Conservation (phyloP, 257 asterid genomes). For the Primulina huaijiensis region DNA sequence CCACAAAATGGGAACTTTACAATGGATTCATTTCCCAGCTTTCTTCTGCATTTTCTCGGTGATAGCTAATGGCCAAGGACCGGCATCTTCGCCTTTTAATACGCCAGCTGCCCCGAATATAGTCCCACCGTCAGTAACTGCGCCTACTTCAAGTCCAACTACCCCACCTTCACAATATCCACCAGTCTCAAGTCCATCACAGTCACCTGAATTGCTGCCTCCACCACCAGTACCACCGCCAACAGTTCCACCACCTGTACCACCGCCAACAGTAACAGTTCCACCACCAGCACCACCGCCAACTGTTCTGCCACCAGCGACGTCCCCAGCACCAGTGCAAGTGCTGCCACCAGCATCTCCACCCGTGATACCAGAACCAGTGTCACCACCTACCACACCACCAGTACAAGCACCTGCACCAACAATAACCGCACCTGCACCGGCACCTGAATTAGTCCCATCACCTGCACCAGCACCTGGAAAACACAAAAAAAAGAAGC, state of each 20-base stretch:
- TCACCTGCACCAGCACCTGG: constrained; percentile 65
- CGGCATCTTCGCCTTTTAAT: constrained; percentile 71
- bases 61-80: constrained; percentile 68
- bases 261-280: constrained; percentile 27
- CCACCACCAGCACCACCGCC: constrained; percentile 48
- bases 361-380: constrained; percentile 51
- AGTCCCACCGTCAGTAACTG: constrained; percentile 33
- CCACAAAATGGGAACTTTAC: constrained; percentile 50
- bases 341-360: constrained; percentile 56
- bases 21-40: constrained; percentile 42
- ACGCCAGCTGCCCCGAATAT: constrained; percentile 38
- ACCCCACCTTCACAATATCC: constrained; percentile 47
- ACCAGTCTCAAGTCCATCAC: constrained; percentile 56
- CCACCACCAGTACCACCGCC: constrained; percentile 31
- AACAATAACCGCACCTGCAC: constrained; percentile 40
- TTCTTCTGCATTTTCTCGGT: constrained; percentile 51
- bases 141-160: constrained; percentile 44
- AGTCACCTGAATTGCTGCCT: constrained; percentile 41
- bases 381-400: constrained; percentile 38
- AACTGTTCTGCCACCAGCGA: constrained; percentile 32
- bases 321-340: constrained; percentile 40
- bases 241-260: constrained; percentile 39
- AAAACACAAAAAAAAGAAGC: constrained; percentile 43
- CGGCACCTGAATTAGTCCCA: constrained; percentile 44
- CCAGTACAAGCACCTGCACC: constrained; percentile 59